These are phyloP conservation scores for Aspergillus ellipticus DNA, from an alignment of 495 filamentous ascomycete genomes.

Conservation along the genomic window DNA sequence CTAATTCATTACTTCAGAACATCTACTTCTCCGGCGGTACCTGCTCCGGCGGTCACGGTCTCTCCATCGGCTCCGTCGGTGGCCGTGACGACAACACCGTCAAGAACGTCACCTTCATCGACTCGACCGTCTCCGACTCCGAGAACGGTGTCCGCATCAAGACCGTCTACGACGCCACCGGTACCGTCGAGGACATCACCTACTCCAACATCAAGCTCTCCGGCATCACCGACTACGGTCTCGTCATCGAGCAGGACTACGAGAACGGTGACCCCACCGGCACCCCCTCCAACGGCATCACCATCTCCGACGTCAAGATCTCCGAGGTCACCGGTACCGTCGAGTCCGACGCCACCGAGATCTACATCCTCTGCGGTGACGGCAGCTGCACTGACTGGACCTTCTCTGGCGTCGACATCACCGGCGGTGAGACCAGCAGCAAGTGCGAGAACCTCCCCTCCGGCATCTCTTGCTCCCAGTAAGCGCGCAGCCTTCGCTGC, in stretches of 20 bases:
- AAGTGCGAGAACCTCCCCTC: constrained; percentile 40
- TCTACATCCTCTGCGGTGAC: constrained; percentile 53
- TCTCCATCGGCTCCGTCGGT: constrained; percentile 67
- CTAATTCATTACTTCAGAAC: constrained; percentile 36
- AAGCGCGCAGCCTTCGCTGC: too few species aligned
- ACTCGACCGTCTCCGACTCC: constrained; percentile 50
- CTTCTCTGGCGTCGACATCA: constrained; percentile 42
- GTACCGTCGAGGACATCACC: constrained; percentile 53
- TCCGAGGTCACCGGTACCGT: constrained; percentile 48
- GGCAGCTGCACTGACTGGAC: constrained; percentile 41
- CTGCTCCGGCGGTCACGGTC: constrained; percentile 59
- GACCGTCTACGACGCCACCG: constrained; percentile 54
- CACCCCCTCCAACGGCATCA: constrained; percentile 56
- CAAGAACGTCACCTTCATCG: constrained; percentile 49
- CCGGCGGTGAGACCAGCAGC: constrained; percentile 43
- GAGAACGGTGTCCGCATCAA: constrained; percentile 55
- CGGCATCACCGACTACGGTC: constrained; percentile 54
- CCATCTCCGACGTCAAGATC: constrained; percentile 54
- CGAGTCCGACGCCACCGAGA: constrained; percentile 29
- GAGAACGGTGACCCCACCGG: constrained; percentile 58
- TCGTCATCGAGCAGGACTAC: constrained; percentile 68
- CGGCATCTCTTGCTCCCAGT: constrained; percentile 30
- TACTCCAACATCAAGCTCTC: constrained; percentile 59
- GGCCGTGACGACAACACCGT: constrained; percentile 58
- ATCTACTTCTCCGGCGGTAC: constrained; percentile 51